Evolutionary conservation across 2,329 filamentous ascomycete species (phyloP).

Genomic region (Fusarium annulatum): DNA sequence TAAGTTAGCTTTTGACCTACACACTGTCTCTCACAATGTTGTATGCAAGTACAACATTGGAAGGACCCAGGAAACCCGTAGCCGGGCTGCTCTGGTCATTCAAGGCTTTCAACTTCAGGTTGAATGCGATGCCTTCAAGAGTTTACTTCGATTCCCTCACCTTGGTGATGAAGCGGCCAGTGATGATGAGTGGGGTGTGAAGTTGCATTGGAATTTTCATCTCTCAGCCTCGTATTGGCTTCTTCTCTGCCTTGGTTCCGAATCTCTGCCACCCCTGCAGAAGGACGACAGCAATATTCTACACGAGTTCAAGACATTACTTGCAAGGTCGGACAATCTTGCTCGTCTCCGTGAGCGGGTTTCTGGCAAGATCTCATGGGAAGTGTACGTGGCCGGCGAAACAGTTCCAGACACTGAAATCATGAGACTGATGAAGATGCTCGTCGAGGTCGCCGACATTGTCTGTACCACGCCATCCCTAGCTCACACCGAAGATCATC

Average conservation of each 20-base stretch:
- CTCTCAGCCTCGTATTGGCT: neutral
- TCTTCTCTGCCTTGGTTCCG: neutral
- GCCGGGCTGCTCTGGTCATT: neutral
- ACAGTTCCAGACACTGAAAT: neutral
- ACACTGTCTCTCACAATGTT: accelerated
- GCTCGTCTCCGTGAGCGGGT: neutral
- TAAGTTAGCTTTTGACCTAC: neutral
- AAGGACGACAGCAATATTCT: accelerated
- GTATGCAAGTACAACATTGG: neutral
- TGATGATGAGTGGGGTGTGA: neutral
- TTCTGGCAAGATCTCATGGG: neutral
- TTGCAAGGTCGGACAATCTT: neutral
- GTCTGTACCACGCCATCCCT: neutral
- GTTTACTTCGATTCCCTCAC: neutral
- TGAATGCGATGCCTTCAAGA: neutral
- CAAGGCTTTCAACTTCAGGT: neutral
- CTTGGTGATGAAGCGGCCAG: neutral
- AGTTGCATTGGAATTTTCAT: neutral
- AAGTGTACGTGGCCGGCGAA: neutral
- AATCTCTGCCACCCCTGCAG: neutral
- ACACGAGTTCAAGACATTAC: accelerated
- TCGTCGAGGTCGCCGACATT: neutral
- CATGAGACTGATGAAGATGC: neutral
- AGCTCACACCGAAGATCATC: neutral
- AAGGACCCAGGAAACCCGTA: accelerated